Conservation (phyloP, 345 rosid species). For the Kernera saxatilis region DNA sequence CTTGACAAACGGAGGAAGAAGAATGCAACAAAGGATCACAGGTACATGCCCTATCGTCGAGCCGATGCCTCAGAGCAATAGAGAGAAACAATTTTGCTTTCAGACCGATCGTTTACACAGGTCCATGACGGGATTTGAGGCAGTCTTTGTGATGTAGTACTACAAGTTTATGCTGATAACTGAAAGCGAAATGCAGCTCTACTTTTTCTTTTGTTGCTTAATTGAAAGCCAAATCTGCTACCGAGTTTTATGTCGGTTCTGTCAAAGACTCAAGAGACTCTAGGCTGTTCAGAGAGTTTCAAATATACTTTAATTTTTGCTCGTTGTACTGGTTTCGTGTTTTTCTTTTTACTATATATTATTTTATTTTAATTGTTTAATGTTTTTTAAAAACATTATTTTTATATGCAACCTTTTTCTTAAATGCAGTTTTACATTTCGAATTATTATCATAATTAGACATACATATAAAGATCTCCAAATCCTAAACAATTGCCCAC, state of each 20-base stretch:
- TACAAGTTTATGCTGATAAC: not conserved
- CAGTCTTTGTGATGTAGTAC: not conserved
- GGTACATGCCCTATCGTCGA: conserved; percentile 80
- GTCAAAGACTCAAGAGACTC: not conserved
- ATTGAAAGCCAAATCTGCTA: not conserved
- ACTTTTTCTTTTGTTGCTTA: not conserved
- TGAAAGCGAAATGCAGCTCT: not conserved
- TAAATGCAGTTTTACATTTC: too few species aligned
- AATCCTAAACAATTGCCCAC: too few species aligned
- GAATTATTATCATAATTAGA: too few species aligned
- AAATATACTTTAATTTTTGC: too few species aligned
- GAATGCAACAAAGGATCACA: conserved; percentile 88
- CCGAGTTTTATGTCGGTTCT: not conserved
- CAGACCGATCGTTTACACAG: not conserved
- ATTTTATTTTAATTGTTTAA: too few species aligned
- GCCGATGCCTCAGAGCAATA: conserved; percentile 26
- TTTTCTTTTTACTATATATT: too few species aligned
- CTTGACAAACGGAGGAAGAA: conserved; percentile 80
- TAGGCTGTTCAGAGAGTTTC: not conserved
- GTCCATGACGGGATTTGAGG: not conserved
- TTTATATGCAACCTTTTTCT: too few species aligned
- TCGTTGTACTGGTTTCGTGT: too few species aligned
- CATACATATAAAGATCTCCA: too few species aligned
- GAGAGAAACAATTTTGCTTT: conserved; percentile 12
- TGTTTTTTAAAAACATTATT: too few species aligned